These are phyloP conservation scores for Trematosphaeria pertusa DNA, from an alignment of 2,329 filamentous ascomycete species.

Conservation along the genomic window DNA sequence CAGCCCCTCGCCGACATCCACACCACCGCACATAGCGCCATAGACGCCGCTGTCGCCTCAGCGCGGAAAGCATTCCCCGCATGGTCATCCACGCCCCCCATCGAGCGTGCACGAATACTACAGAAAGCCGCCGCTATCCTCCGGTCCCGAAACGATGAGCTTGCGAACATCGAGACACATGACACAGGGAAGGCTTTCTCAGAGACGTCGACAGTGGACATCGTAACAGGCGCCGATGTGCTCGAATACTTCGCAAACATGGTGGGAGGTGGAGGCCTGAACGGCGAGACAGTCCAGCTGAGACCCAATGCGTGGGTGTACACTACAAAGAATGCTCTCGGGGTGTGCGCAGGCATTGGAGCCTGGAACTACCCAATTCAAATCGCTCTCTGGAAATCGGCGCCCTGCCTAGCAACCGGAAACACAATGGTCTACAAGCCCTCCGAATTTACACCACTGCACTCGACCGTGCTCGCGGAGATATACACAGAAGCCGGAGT, in stretches of 20 bases:
- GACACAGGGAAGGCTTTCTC: constrained; percentile 88
- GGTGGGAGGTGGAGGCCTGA: constrained; percentile 77
- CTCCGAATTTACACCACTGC: constrained; percentile 85
- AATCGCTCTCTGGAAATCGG: constrained; percentile 89
- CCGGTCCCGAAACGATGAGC: constrained; percentile 77
- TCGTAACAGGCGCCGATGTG: constrained; percentile 83
- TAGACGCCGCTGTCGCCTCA: constrained; percentile 75
- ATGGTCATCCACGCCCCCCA: constrained; percentile 79
- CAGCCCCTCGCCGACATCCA: constrained; percentile 74
- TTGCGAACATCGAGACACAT: constrained; percentile 79
- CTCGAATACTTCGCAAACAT: constrained; percentile 86
- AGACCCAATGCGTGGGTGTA: constrained; percentile 81
- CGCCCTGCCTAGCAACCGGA: constrained; percentile 81
- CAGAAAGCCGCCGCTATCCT: constrained; percentile 77
- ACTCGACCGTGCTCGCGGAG: constrained; percentile 75
- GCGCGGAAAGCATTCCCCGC: constrained; percentile 74
- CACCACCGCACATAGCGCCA: constrained; percentile 68
- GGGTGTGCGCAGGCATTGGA: constrained; percentile 85
- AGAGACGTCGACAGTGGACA: constrained; percentile 83
- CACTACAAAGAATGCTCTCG: constrained; percentile 80
- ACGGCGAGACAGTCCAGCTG: constrained; percentile 78
- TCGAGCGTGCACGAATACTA: constrained; percentile 77
- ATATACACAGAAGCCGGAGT: constrained; percentile 81
- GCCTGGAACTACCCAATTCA: constrained; percentile 95
- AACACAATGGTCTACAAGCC: constrained; percentile 94